phyloP scores from a whole-genome alignment of 257 asterid species.

The Henckelia pumila region DNA sequence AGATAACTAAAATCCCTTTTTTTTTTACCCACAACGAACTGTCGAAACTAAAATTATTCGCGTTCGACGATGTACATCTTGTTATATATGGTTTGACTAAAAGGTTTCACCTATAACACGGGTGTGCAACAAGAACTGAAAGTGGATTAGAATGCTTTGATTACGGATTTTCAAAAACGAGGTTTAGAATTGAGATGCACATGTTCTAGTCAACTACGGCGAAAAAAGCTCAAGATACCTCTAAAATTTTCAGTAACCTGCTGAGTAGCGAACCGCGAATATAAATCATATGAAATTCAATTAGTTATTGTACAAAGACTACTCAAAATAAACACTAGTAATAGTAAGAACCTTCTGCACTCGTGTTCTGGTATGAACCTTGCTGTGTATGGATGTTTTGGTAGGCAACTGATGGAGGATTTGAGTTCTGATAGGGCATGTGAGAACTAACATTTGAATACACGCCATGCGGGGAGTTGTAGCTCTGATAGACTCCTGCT shows the following conservation, averaged over 20 bases:
- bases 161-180: background rate
- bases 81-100: slow-evolving; percentile 19
- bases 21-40: background rate
- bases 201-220: background rate
- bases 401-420: slow-evolving; percentile 36
- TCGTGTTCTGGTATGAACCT: slow-evolving; percentile 38
- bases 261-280: slow-evolving; percentile 1
- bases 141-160: background rate
- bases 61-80: slow-evolving; percentile 12
- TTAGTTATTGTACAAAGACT: slow-evolving; percentile 33
- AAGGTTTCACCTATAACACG: slow-evolving; percentile 3
- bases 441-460: slow-evolving; percentile 37
- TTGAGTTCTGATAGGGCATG: slow-evolving; percentile 39
- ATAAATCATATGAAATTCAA: slow-evolving; percentile 6
- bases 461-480: slow-evolving; percentile 24
- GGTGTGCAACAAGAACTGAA: background rate
- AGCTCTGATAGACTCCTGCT: slow-evolving; percentile 34
- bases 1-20: slow-evolving; percentile 6
- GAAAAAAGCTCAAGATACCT: background rate
- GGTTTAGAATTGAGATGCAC: background rate
- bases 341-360: slow-evolving; percentile 49
- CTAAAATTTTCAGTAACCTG: slow-evolving; percentile 5
- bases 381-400: slow-evolving; percentile 35
- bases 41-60: slow-evolving; percentile 2
- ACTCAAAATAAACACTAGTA: slow-evolving; percentile 36